Evolutionary conservation across 352 stramenopile genomes (phyloP).

Genomic region (Globisporangium irregulare): DNA sequence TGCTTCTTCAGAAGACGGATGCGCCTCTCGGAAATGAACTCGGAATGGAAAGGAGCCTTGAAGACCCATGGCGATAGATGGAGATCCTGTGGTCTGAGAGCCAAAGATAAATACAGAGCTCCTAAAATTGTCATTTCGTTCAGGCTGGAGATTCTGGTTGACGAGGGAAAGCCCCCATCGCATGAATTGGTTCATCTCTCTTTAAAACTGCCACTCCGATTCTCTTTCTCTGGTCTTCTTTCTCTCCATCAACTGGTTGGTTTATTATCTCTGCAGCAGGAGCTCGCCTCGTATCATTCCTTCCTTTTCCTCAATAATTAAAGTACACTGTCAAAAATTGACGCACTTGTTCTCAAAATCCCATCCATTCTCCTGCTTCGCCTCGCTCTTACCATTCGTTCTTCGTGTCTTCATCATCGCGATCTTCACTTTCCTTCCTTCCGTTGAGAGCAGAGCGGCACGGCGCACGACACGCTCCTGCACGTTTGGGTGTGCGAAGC

Average conservation of each 20-base stretch:
- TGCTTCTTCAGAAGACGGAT: constrained; percentile 4
- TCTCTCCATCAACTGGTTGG: too few relatives aligned
- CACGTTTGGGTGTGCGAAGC: constrained; percentile 31
- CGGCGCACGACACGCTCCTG: constrained; percentile 20
- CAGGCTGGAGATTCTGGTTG: background rate
- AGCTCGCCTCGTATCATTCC: background rate
- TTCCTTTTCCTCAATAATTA: constrained; percentile 12
- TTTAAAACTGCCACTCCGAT: background rate
- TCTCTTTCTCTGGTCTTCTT: too few relatives aligned
- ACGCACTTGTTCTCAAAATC: constrained; percentile 1
- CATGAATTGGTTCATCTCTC: background rate
- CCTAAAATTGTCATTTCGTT: background rate
- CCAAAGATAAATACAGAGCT: background rate
- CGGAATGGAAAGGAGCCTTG: background rate
- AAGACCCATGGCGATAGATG: too few relatives aligned
- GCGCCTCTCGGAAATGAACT: background rate
- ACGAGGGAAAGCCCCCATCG: background rate
- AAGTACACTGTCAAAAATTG: constrained; percentile 17
- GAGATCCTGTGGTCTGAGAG: too few relatives aligned
- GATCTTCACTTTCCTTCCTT: constrained; percentile 10
- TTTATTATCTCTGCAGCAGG: too few relatives aligned
- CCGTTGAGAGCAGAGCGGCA: constrained; percentile 38
- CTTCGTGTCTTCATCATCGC: background rate
- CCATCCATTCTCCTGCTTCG: background rate
- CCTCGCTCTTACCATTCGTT: background rate